Evolutionary conservation across 1,284 basidiomycete species (phyloP).

Genomic region (Cryptococcus maquisensis): DNA sequence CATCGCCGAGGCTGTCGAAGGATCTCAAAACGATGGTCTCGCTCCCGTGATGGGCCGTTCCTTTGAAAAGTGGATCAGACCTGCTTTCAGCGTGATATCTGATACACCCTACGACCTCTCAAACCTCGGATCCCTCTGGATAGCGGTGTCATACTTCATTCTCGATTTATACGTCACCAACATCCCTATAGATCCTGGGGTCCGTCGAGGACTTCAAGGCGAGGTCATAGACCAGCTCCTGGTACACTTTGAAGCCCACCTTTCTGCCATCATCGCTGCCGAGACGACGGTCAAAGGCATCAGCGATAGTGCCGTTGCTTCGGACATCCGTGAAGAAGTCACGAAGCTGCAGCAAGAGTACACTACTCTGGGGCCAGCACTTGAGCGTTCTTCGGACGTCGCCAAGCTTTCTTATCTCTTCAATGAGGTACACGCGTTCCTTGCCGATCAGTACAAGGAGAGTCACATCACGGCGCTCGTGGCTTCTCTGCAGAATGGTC

Average conservation of each 20-base stretch:
- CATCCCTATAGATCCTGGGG: constrained; percentile 80
- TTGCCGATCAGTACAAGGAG: constrained; percentile 39
- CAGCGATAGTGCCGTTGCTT: constrained; percentile 54
- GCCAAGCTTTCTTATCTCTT: constrained; percentile 70
- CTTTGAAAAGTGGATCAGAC: constrained; percentile 3
- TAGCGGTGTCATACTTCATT: constrained; percentile 55
- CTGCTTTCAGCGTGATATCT: constrained; percentile 6
- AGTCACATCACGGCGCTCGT: constrained; percentile 38
- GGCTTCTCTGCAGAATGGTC: constrained; percentile 17
- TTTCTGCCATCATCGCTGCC: constrained; percentile 58
- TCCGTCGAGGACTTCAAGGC: constrained; percentile 58
- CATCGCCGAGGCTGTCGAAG: neutral
- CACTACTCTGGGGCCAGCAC: constrained; percentile 31
- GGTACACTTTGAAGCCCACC: constrained; percentile 54
- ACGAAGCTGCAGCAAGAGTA: constrained; percentile 25
- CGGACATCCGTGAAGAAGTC: constrained; percentile 45
- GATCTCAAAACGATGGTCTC: neutral
- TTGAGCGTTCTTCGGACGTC: constrained; percentile 53
- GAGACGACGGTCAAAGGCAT: constrained; percentile 65
- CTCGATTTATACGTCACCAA: constrained; percentile 71
- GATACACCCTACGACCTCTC: constrained; percentile 2
- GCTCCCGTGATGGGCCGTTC: neutral
- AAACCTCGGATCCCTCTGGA: constrained; percentile 54
- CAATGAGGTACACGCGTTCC: constrained; percentile 72
- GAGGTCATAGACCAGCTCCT: constrained; percentile 56